Evolutionary conservation across 2,329 filamentous ascomycete genomes (phyloP), one percentile per base, ranked within the genome.

Genomic region (Cercospora sp.): DNA sequence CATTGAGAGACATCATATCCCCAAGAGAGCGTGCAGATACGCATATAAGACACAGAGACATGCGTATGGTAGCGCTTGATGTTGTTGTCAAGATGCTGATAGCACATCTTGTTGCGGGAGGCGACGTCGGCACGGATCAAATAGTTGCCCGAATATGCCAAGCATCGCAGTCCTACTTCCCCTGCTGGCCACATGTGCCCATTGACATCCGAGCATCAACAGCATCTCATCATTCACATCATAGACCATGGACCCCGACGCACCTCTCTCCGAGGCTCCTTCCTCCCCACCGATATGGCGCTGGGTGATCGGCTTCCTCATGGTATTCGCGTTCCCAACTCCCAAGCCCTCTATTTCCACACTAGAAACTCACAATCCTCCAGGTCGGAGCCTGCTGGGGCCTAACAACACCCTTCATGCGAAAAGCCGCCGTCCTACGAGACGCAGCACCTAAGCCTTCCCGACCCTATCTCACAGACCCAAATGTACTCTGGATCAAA

Each of bases 341-440:
- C 1, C 16, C 36, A 5, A 28, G 23, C 10, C 3, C n/a, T 3
- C 10, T 7, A 61, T 26, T 12, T n/a, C 36, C 16, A 1, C 4
- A n/a, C 36, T 1, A 42, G 2, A 16, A 48, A 61, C 36, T 45
- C 23, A 42, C 59, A n/a, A 48, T 10, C 0, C 12, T 7, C 18
- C 33, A 61, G 59, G 62, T 98, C 73, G 93, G 94, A 63, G 83
- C 95, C 26, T 94, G 93, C 73, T 98, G 94, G 94, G 94, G 94
- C 62, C 88, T 97, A 74, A 97, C 93, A 0, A 97, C 93, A 8
- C 83, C 84, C 10, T 97, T 98, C 83, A 97, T 98, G 84, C 90
- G 94, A 26, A 88, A 88, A 70, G 94, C 94, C 9, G 94, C 94
- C 1, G 86, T 90, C 60, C 86, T 89, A 69, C 68, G 74, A 48